Evolutionary conservation across 1,284 basidiomycete genomes (phyloP).

Genomic region (Ceratobasidium sp.): DNA sequence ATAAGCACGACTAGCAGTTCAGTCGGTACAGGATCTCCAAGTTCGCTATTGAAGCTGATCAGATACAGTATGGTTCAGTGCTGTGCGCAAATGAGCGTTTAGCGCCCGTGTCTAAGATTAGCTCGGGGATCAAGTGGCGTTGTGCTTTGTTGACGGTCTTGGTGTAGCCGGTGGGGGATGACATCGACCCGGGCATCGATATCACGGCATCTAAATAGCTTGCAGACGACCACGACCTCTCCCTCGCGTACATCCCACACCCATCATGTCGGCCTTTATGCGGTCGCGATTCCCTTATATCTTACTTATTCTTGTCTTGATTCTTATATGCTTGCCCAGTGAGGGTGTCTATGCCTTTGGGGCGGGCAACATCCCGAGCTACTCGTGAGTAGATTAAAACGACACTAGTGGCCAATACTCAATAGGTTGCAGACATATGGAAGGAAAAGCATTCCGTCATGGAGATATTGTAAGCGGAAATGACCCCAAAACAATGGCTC

Average conservation of each 20-base stretch:
- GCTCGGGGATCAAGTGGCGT: slow-evolving; percentile 21
- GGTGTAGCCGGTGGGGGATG: neutral
- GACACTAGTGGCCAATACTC: slow-evolving; percentile 8
- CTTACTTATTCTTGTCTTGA: slow-evolving; percentile 31
- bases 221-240: neutral
- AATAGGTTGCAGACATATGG: slow-evolving; percentile 73
- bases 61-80: too few relatives aligned
- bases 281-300: slow-evolving; percentile 38
- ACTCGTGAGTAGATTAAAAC: neutral
- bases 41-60: too few relatives aligned
- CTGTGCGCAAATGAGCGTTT: too few relatives aligned
- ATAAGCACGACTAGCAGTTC: too few relatives aligned
- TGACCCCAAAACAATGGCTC: neutral
- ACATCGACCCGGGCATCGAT: neutral
- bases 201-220: slow-evolving; percentile 2
- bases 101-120: neutral
- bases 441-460: slow-evolving; percentile 85
- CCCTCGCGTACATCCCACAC: neutral
- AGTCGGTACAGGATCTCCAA: too few relatives aligned
- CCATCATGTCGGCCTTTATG: slow-evolving; percentile 44
- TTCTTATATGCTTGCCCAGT: slow-evolving; percentile 33
- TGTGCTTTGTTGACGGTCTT: slow-evolving; percentile 5
- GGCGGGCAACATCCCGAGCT: slow-evolving; percentile 76
- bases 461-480: slow-evolving; percentile 79
- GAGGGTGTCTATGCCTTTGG: slow-evolving; percentile 73